A percentile compares a stretch with the other conserved stretches of the same genome.
phyloP scores from a whole-genome alignment of 106 monocot species.

The Allium sativum region DNA sequence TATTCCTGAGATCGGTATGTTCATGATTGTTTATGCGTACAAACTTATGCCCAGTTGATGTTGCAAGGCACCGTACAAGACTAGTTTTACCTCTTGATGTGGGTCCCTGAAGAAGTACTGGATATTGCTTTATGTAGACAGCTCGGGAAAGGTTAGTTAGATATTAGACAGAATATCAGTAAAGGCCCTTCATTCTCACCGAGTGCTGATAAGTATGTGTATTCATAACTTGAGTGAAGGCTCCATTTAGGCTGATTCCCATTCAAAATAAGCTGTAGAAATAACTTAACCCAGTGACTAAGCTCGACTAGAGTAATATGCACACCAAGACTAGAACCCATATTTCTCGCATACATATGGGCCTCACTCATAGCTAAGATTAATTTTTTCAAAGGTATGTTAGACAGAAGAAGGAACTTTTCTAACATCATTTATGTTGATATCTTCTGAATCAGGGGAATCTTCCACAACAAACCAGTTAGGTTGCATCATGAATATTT shows the following conservation, averaged over 20 bases:
- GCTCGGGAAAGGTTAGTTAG: slow-evolving; percentile 84
- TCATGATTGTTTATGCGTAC: slow-evolving; percentile 98
- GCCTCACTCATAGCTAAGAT: slow-evolving; percentile 60
- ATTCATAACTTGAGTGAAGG: slow-evolving; percentile 84
- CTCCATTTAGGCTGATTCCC: slow-evolving; percentile 84
- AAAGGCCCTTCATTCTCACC: slow-evolving; percentile 55
- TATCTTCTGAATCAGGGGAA: slow-evolving; percentile 10
- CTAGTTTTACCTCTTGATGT: slow-evolving; percentile 99
- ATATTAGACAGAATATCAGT: slow-evolving; percentile 61
- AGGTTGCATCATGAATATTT: slow-evolving; percentile 69
- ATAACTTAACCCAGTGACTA: slow-evolving; percentile 74
- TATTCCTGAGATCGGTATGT: slow-evolving; percentile 95
- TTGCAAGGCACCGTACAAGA: slow-evolving; percentile 77
- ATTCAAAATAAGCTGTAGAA: slow-evolving; percentile 68
- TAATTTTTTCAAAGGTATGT: slow-evolving; percentile 46
- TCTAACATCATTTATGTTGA: slow-evolving; percentile 26
- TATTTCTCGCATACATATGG: slow-evolving; percentile 50
- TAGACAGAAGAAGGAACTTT: slow-evolving; percentile 44
- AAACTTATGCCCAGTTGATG: slow-evolving; percentile 75
- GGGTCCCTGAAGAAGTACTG: slow-evolving; percentile 90
- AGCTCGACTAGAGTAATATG: slow-evolving; percentile 74
- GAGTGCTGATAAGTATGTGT: slow-evolving; percentile 73
- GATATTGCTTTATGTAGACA: slow-evolving; percentile 77
- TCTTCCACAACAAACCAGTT: slow-evolving; percentile 10
- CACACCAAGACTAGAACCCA: slow-evolving; percentile 43